Base-by-base conservation (phyloP, 1,284 basidiomycete species). In the Cystobasidiaceae sp. region DNA sequence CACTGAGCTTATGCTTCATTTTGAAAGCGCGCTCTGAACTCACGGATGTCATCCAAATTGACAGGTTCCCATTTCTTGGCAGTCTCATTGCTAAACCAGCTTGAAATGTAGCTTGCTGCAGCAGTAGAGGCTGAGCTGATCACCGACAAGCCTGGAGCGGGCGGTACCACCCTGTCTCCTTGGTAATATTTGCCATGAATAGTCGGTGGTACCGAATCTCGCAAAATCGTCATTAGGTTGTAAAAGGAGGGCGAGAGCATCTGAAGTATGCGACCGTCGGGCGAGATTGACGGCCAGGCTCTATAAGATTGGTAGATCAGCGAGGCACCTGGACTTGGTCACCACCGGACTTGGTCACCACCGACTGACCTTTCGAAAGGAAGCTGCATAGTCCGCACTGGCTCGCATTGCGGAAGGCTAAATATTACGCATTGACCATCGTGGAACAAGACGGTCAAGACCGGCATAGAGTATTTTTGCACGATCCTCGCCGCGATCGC, bases 391-490 rank as follows among this genome's bases (percentile, higher is more conserved):
- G 51, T 56, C 41, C 51, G 51, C 30, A 64, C 27, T 13, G 33
- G 43, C 25, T 64, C 46, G 43, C 61, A 64, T 3, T 44, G 33
- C 7, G 61, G 61, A n/a, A 64, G 28, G 51, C 43, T 48, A 32
- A 64, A 54, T 3, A 64, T 34, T 2, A 52, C 61, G 30, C 51
- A 49, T 21, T 55, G 52, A 13, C 61, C 61, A 49, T 64, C 61
- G 28, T 45, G n/a, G 27, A 64, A 27, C 2, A 50, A 23, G n/a
- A 64, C 44, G 11, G 45, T 23, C 7, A 64, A 27, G 17, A 64
- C 61, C 0, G 61, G 61, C 51, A 64, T 55, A 27, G 49, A 25
- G 28, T 64, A 64, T 30, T 49, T 55, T 13, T 43, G 30, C 3
- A 64, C 44, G 32, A 64, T 28, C 15, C 37, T 33, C 1, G 61